These are phyloP conservation scores for Penicillium odoratum DNA, from an alignment of 495 filamentous ascomycete genomes.

Conservation along the genomic window DNA sequence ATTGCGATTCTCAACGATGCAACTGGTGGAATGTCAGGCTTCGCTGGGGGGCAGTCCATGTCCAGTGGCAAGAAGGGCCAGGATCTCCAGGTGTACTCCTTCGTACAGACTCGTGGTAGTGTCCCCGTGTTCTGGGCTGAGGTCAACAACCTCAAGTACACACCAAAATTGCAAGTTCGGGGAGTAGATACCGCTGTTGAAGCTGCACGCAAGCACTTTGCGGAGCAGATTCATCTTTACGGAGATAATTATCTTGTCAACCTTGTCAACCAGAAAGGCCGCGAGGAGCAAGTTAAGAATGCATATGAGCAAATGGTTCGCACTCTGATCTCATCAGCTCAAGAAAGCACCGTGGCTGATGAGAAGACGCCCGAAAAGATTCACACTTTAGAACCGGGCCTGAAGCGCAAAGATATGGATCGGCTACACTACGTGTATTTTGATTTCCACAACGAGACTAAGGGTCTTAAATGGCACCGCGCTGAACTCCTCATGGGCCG, in stretches of 20 bases:
- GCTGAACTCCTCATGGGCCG: slow-evolving; percentile 83
- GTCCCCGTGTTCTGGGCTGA: slow-evolving; percentile 95
- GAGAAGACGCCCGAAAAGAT: slow-evolving; percentile 72
- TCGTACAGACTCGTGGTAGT: slow-evolving; percentile 93
- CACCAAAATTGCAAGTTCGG: slow-evolving; percentile 82
- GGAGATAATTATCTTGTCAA: slow-evolving; percentile 97
- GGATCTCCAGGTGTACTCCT: slow-evolving; percentile 86
- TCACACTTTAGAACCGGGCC: slow-evolving; percentile 66
- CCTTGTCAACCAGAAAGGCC: slow-evolving; percentile 90
- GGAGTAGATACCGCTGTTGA: slow-evolving; percentile 77
- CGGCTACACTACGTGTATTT: slow-evolving; percentile 94
- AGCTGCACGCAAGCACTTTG: slow-evolving; percentile 82
- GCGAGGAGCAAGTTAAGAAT: slow-evolving; percentile 81
- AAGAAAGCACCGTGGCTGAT: slow-evolving; percentile 59
- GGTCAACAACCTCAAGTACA: slow-evolving; percentile 85
- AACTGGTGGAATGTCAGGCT: slow-evolving; percentile 72
- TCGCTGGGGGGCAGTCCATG: slow-evolving; percentile 72
- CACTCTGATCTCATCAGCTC: slow-evolving; percentile 65
- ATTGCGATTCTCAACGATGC: slow-evolving; percentile 81
- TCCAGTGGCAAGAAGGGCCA: slow-evolving; percentile 68
- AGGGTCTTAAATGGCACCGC: slow-evolving; percentile 88
- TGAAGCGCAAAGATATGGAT: slow-evolving; percentile 65
- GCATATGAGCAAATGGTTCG: slow-evolving; percentile 89
- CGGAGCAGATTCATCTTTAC: slow-evolving; percentile 87
- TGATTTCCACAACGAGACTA: slow-evolving; percentile 97